A percentile compares a stretch with the other conserved stretches of the same genome.
These are phyloP conservation scores for Psidium friedrichsthalianum DNA, from an alignment of 345 rosid genomes.

Conservation along the genomic window DNA sequence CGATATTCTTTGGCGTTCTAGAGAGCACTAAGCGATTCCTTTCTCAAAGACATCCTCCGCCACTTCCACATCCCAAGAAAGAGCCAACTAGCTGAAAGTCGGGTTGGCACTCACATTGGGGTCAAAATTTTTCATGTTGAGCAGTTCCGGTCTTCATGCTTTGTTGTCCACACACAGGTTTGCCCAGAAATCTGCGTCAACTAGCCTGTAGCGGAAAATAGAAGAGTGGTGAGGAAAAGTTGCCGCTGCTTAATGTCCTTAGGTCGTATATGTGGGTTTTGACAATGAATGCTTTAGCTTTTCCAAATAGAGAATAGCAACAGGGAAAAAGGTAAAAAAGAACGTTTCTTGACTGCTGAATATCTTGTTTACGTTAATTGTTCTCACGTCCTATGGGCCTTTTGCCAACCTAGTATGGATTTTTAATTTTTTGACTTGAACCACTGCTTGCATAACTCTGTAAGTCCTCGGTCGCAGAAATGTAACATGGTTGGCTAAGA, in stretches of 20 bases:
- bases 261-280: background rate
- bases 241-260: background rate
- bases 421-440: background rate
- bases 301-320: background rate
- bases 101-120: background rate
- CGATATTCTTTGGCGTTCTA: conserved; percentile 78
- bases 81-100: background rate
- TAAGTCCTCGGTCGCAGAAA: background rate
- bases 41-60: conserved; percentile 38
- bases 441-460: background rate
- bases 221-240: background rate
- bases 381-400: background rate
- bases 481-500: background rate
- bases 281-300: background rate
- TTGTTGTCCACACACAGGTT: background rate
- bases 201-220: background rate
- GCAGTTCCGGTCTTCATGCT: background rate
- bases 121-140: background rate
- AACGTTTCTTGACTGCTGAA: background rate
- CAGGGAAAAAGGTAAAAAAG: background rate
- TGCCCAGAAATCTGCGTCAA: background rate
- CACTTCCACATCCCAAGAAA: background rate
- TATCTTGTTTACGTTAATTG: background rate
- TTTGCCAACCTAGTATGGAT: background rate
- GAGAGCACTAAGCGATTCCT: conserved; percentile 74